A percentile compares a stretch with the other conserved stretches of the same genome.
Conservation (phyloP, 208 protist genomes). For the Trypanosoma melophagium region DNA sequence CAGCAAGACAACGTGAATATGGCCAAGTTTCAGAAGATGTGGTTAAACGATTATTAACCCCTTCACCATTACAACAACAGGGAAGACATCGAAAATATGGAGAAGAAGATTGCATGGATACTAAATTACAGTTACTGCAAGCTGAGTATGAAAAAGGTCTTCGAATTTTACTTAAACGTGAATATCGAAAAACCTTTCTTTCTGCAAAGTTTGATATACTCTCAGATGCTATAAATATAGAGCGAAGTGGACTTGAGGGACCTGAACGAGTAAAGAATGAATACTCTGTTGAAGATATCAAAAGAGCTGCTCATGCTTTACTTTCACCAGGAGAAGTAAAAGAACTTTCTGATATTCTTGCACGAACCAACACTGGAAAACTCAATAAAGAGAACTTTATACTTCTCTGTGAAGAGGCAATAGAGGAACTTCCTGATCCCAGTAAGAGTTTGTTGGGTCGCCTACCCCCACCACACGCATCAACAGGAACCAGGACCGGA, state of each 20-base stretch:
- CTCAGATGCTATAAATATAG: constrained; percentile 11
- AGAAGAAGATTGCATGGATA: constrained; percentile 27
- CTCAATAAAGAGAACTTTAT: constrained; percentile 57
- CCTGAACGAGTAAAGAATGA: background rate
- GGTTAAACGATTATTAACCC: constrained; percentile 15
- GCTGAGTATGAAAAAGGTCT: constrained; percentile 28
- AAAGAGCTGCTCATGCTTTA: constrained; percentile 50
- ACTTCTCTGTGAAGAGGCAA: constrained; percentile 21
- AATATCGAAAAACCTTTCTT: constrained; percentile 47
- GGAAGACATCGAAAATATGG: constrained; percentile 22
- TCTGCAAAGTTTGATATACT: constrained; percentile 62
- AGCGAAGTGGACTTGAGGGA: constrained; percentile 29
- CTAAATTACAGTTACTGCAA: constrained; percentile 16
- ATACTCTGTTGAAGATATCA: constrained; percentile 48
- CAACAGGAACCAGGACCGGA: background rate
- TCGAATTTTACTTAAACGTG: constrained; percentile 33
- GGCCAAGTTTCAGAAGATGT: constrained; percentile 34
- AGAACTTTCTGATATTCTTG: constrained; percentile 53
- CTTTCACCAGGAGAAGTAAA: constrained; percentile 62
- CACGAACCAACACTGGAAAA: constrained; percentile 31
- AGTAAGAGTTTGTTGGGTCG: constrained; percentile 14
- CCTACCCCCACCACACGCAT: constrained; percentile 10
- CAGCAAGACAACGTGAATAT: constrained; percentile 38
- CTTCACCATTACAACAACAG: constrained; percentile 14
- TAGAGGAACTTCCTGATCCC: constrained; percentile 23